Conservation (phyloP, 352 stramenopile genomes). For the Globisporangium echinulatum region DNA sequence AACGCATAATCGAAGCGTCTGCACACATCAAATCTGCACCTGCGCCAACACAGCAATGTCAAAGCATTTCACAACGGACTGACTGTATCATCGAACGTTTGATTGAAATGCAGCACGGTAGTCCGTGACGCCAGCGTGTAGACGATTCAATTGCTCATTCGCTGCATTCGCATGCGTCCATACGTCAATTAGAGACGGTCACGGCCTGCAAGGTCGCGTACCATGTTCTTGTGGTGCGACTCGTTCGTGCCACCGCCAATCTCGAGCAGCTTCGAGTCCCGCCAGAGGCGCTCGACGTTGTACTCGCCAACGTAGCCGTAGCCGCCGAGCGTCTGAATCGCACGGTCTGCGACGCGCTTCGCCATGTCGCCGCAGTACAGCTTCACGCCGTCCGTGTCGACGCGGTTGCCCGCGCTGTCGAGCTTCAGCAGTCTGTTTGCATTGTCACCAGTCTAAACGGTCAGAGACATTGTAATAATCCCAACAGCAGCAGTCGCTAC, state of each 20-base stretch:
- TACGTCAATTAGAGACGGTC: slow-evolving; percentile 19
- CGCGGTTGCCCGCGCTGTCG: slow-evolving; percentile 90
- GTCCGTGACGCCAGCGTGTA: no score
- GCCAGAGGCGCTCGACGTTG: slow-evolving; percentile 96
- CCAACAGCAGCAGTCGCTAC: background rate
- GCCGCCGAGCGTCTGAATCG: slow-evolving; percentile 97
- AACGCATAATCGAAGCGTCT: no score
- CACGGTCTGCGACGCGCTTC: slow-evolving; percentile 95
- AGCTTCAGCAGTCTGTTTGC: slow-evolving; percentile 89
- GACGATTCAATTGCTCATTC: no score
- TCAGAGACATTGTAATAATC: background rate
- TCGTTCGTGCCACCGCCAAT: slow-evolving; percentile 99
- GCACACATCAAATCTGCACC: no score
- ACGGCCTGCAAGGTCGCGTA: slow-evolving; percentile 56
- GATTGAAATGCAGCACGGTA: no score
- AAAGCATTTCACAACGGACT: no score
- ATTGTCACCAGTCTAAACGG: background rate
- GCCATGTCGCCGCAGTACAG: slow-evolving; percentile 97
- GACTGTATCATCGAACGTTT: no score
- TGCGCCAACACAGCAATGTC: no score
- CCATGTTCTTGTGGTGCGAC: slow-evolving; percentile 99
- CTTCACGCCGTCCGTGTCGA: slow-evolving; percentile 98
- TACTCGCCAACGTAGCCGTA: slow-evolving; percentile 99
- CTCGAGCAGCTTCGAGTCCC: slow-evolving; percentile 98
- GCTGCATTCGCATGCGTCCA: no score